Conservation (phyloP, 2,329 filamentous ascomycete genomes). For the Podosphaera fusca region DNA sequence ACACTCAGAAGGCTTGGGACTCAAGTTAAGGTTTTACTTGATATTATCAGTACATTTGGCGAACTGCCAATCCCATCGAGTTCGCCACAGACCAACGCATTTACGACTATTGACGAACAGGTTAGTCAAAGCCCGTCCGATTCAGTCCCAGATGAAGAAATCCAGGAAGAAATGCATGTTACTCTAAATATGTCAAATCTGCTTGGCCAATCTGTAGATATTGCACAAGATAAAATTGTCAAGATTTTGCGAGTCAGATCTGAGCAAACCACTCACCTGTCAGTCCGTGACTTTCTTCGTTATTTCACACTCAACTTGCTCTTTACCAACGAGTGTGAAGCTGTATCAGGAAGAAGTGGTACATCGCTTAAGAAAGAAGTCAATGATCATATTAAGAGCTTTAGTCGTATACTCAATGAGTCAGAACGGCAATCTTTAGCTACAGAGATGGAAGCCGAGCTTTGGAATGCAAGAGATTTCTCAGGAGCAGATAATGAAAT, state of each 20-base stretch:
- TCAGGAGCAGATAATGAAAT: constrained; percentile 30
- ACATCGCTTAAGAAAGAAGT: constrained; percentile 56
- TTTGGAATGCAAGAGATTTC: constrained; percentile 61
- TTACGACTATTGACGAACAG: constrained; percentile 11
- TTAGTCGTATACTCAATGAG: constrained; percentile 49
- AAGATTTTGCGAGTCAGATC: constrained; percentile 57
- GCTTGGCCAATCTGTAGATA: constrained; percentile 57
- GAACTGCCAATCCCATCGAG: constrained; percentile 9
- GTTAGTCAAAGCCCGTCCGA: constrained; percentile 5
- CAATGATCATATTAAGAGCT: constrained; percentile 62
- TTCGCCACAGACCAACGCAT: constrained; percentile 13
- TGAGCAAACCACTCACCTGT: constrained; percentile 46
- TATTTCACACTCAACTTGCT: constrained; percentile 66
- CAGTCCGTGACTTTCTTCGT: constrained; percentile 47
- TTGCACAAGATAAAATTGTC: constrained; percentile 53
- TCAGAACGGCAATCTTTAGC: constrained; percentile 51
- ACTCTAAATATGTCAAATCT: constrained; percentile 57
- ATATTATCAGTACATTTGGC: constrained; percentile 52
- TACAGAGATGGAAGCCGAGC: constrained; percentile 56
- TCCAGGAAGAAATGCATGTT: constrained; percentile 56
- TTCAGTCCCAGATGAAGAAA: constrained; percentile 11
- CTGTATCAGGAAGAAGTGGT: constrained; percentile 57
- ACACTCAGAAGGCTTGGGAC: constrained; percentile 64
- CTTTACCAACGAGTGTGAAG: constrained; percentile 72
- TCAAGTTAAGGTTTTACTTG: constrained; percentile 83